Evolutionary conservation across 2,329 filamentous ascomycete genomes (phyloP), one percentile per base, ranked within the genome.

Genomic region (Chaetomium strumarium): DNA sequence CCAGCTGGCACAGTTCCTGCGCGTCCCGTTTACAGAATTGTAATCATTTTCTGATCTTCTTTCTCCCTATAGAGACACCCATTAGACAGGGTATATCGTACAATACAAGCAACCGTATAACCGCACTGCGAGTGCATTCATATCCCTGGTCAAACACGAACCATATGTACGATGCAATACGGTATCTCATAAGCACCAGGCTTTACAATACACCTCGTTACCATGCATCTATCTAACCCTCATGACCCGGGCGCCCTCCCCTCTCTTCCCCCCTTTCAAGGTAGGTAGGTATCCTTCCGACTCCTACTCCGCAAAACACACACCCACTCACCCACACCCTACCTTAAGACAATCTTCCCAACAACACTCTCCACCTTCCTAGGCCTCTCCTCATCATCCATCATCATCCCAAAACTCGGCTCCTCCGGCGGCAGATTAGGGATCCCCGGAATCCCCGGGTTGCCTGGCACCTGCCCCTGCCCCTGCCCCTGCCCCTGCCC

Each of bases 321-420:
- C 19, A 11, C 17, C 38, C 43, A 17, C 29, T 36, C 16, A 43
- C 30, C 34, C 34, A 30, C 30, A 20, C 37, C 24, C 16, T 34
- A 29, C 41, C 34, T 41, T 7, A 42, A 14, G n/a, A 7, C 24
- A 24, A 7, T n/a, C 24, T 24, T 24, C 24, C 2, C 31, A 16
- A 51, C 30, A 20, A 48, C 53, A 47, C 58, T 53, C 24, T 73
- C 72, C 2, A 73, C 71, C 20, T 69, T 66, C 43, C 75, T 67
- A 10, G 75, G 74, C 57, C 67, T 68, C 64, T 78, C 72, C 14
- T 69, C 70, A 50, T 79, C 75, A 36, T 73, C 72, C 68, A 76
- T 74, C 75, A 78, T 78, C 63, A 77, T 68, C 29, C 68, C 69
- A 46, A 75, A 70, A n/a, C 70, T 69, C 47, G 72, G 73, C 66